A percentile compares a stretch with the other conserved stretches of the same genome.
Conservation (phyloP, 2,329 filamentous ascomycete genomes). For the Cordyceps farinosa region DNA sequence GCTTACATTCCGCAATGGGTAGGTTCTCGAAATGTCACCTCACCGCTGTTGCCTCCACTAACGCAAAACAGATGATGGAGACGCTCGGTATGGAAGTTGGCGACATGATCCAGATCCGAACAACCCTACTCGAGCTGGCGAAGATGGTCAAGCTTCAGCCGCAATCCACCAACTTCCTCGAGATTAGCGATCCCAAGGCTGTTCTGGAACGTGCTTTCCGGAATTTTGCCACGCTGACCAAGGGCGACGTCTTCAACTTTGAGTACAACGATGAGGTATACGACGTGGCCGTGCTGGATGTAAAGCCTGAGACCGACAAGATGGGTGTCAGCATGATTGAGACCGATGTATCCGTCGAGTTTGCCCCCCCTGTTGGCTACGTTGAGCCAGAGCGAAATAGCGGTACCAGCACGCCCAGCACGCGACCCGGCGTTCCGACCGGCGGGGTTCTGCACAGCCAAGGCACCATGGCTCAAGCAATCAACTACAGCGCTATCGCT, state of each 20-base stretch:
- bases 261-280: slow-evolving; percentile 93
- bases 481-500: slow-evolving; percentile 90
- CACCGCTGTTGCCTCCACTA: background rate
- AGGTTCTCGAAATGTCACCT: slow-evolving; percentile 28
- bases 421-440: slow-evolving; percentile 58
- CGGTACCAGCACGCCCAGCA: slow-evolving; percentile 84
- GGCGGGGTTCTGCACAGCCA: slow-evolving; percentile 77
- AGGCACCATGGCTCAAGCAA: slow-evolving; percentile 95
- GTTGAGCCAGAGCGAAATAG: slow-evolving; percentile 76
- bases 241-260: slow-evolving; percentile 94
- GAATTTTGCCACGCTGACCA: slow-evolving; percentile 90
- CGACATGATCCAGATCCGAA: slow-evolving; percentile 92
- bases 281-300: slow-evolving; percentile 88
- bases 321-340: slow-evolving; percentile 93
- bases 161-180: slow-evolving; percentile 87
- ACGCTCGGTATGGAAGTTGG: slow-evolving; percentile 85
- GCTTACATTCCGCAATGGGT: slow-evolving; percentile 97
- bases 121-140: slow-evolving; percentile 85
- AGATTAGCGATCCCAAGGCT: slow-evolving; percentile 95
- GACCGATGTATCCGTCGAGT: slow-evolving; percentile 94
- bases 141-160: slow-evolving; percentile 95
- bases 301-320: slow-evolving; percentile 78
- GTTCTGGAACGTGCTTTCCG: slow-evolving; percentile 95
- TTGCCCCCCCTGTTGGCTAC: slow-evolving; percentile 90
- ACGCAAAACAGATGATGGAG: slow-evolving; percentile 74